Base-by-base conservation (phyloP, 2,329 filamentous ascomycete genomes). In the Eutypella sp. region DNA sequence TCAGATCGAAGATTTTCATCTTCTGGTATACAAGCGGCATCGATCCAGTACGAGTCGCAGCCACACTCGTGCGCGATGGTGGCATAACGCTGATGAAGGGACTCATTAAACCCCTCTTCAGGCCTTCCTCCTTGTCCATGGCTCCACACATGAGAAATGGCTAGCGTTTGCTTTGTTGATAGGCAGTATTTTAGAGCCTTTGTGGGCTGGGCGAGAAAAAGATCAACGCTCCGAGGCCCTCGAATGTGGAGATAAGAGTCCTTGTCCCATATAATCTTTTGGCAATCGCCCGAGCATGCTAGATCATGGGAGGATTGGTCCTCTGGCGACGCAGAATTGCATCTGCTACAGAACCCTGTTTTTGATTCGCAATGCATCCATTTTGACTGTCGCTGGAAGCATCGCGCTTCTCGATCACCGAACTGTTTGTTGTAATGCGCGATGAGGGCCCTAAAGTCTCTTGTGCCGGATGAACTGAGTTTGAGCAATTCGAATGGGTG, bases 11-110 rank as follows among this genome's bases (percentile, higher is more conserved):
- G 54, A 2, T 45, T 25, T 11, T 53, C 16, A 18, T 57, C 52
- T 1, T 46, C 47, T 2, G 60, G 58, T n/a, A 63, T 59, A 41
- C 59, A 62, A 24, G 57, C 41, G 2, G 57, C 53, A 45, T 62
- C 60, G 45, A 61, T 61, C 60, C 60, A 62, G 36, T 62, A 62
- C 0, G 60, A 61, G 4, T 52, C 45, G 36, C 59, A 62, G 22
- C 51, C 52, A 0, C 57, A 16, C 5, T 31, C 13, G 23, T 23
- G 38, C 1, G 59, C 58, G 7, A 61, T 41, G 4, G 29, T 11
- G 11, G 27, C 22, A 37, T 58, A 62, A 16, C 60, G 49, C 4
- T 43, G 40, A 38, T 61, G 57, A 7, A 62, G 47, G 33, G 58
- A 62, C 23, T 13, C 29, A 36, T 59, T 59, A 31, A 59, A 44